phyloP scores from a whole-genome alignment of 2,329 filamentous ascomycete species.

The Claviceps fusiformis region DNA sequence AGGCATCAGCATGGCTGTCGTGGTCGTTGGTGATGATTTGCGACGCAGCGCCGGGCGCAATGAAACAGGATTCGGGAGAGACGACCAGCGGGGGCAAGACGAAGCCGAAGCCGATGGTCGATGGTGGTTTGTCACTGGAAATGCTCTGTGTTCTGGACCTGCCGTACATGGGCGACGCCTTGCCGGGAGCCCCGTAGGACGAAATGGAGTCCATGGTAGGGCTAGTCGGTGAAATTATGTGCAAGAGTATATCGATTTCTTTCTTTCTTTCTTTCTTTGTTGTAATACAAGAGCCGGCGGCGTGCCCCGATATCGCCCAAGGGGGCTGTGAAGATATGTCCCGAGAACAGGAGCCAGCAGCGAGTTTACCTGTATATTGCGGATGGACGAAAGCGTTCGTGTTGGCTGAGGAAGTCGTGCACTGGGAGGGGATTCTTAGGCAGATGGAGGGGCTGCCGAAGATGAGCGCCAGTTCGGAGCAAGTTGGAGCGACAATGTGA shows the following conservation, averaged over 20 bases:
- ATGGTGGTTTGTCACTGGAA: slow-evolving; percentile 54
- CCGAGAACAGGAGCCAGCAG: too few relatives aligned
- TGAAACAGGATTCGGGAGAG: slow-evolving; percentile 71
- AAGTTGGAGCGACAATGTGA: neutral
- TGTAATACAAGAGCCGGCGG: too few relatives aligned
- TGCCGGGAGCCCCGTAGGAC: slow-evolving; percentile 13
- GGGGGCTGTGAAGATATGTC: neutral
- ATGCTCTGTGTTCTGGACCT: slow-evolving; percentile 47
- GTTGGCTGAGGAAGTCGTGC: too few relatives aligned
- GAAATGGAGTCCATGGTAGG: slow-evolving; percentile 3
- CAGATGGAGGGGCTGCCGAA: neutral
- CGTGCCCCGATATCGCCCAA: neutral
- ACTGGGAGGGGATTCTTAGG: neutral
- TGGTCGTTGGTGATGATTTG: slow-evolving; percentile 86
- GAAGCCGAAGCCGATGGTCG: slow-evolving; percentile 42
- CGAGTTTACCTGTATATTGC: too few relatives aligned
- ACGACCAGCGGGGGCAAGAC: slow-evolving; percentile 54
- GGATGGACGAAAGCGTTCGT: too few relatives aligned
- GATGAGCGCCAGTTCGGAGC: neutral
- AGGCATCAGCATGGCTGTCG: slow-evolving; percentile 56
- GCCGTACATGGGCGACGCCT: slow-evolving; percentile 20
- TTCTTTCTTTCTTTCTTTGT: too few relatives aligned
- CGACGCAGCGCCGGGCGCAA: slow-evolving; percentile 74
- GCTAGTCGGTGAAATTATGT: neutral
- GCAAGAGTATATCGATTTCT: neutral